phyloP scores from a whole-genome alignment of 1,284 basidiomycete species.

The Irpex lacteus region DNA sequence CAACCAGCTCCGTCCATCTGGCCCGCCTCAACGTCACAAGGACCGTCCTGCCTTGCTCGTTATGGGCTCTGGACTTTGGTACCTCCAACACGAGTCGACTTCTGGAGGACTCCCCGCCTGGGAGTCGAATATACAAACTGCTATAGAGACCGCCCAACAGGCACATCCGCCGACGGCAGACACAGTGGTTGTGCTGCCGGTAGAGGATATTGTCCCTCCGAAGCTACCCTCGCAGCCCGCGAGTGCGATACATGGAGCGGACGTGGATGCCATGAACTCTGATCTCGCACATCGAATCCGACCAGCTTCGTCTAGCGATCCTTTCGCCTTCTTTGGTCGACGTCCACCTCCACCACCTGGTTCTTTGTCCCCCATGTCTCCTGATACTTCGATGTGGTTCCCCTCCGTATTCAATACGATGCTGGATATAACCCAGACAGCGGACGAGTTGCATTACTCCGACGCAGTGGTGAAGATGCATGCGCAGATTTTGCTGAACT shows the following conservation, averaged over 20 bases:
- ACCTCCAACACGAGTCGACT: slow-evolving; percentile 65
- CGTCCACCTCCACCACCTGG: slow-evolving; percentile 21
- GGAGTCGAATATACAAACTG: slow-evolving; percentile 68
- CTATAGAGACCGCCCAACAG: slow-evolving; percentile 49
- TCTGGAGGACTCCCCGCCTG: slow-evolving; percentile 77
- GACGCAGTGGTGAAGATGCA: slow-evolving; percentile 64
- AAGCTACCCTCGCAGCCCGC: slow-evolving; percentile 66
- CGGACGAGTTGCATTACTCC: slow-evolving; percentile 83
- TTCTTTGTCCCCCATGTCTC: slow-evolving; percentile 26
- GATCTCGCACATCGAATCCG: slow-evolving; percentile 71
- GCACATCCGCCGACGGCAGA: slow-evolving; percentile 52
- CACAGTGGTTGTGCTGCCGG: slow-evolving; percentile 71
- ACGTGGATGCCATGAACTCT: slow-evolving; percentile 88
- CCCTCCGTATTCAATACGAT: slow-evolving; percentile 79
- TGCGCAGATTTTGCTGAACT: slow-evolving; percentile 77
- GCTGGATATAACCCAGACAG: slow-evolving; percentile 69
- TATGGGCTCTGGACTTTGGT: slow-evolving; percentile 86
- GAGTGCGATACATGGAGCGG: slow-evolving; percentile 65
- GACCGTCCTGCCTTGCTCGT: slow-evolving; percentile 64
- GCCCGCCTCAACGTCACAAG: background rate
- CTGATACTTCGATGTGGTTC: slow-evolving; percentile 47
- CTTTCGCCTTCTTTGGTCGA: slow-evolving; percentile 29
- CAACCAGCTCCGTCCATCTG: slow-evolving; percentile 30
- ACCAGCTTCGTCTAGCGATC: slow-evolving; percentile 30
- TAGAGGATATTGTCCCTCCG: slow-evolving; percentile 59